Base-by-base conservation (phyloP, 345 rosid genomes). In the Aquilaria yunnanensis region DNA sequence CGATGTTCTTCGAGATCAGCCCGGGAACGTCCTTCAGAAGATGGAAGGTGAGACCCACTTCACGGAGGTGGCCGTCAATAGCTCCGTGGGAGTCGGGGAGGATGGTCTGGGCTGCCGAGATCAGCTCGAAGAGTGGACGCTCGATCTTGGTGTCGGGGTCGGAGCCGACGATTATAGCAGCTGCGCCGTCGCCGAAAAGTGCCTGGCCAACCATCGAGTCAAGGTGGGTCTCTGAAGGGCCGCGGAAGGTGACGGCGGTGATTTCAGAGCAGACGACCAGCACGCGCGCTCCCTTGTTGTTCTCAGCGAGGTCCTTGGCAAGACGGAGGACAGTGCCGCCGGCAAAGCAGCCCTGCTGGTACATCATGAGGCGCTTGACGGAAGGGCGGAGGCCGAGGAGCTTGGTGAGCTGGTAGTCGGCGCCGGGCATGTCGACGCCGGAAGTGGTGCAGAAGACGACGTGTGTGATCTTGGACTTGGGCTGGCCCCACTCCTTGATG, bases 151-250 rank as follows among this genome's bases (percentile, higher is more conserved):
- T 57, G 6, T 67, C 10, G 1, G 81, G 84, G 51, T 77, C 79
- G 0, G 84, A 29, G 9, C 84, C 81, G n/a, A 80, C 52, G 29
- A 80, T 74, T 14, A 80, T 0, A 12, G 84, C 77, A 9, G 77
- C 80, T 5, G 64, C 64, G 14, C 56, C 64, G 37, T 61, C 64
- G 8, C 56, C 64, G 12, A 61, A 61, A 53, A 80, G 63, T 0
- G 79, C 77, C 46, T 74, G 81, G 30, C 84, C 84, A 0, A 80
- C 77, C 2, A 79, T 75, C 43, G 72, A 63, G 60, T 77, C 84
- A 0, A 80, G 63, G 56, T 69, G 75, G 53, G 61, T 33, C 33
- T 76, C 81, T 9, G 59, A 68, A 29, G 84, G 84, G 14, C 81
- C 84, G 0, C 79, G 79, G 61, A 80, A 80, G 16, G 81, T 71